Conservation (phyloP, 495 filamentous ascomycete genomes). For the Talaromyces thailandensis region DNA sequence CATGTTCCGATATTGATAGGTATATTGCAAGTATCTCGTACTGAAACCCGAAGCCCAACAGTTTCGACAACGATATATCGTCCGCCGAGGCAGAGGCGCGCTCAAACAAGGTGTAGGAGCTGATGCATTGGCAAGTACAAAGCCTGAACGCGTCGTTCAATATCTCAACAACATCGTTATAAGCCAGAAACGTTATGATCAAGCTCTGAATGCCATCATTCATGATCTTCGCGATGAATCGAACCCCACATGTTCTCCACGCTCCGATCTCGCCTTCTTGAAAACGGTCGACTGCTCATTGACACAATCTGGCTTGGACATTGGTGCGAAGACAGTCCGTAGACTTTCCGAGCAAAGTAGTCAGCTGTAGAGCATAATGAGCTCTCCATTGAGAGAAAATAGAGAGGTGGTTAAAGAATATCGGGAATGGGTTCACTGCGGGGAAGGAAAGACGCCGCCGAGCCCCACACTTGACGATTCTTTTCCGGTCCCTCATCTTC, state of each 20-base stretch:
- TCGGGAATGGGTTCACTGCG: not conserved
- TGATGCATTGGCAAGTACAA: not conserved
- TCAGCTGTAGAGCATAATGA: not conserved
- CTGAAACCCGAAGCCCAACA: not conserved
- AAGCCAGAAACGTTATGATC: not conserved
- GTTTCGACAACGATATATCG: not conserved
- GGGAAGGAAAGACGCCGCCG: slow-evolving; percentile 3
- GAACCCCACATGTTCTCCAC: not conserved
- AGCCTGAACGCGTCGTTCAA: not conserved
- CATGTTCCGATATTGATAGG: no score
- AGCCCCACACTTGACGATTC: slow-evolving; percentile 4
- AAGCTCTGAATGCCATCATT: not conserved
- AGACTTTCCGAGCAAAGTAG: not conserved
- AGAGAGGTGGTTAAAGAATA: not conserved
- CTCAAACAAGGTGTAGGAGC: not conserved
- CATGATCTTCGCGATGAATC: not conserved
- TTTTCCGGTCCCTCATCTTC: slow-evolving; percentile 5
- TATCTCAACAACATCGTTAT: not conserved
- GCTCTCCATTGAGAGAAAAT: not conserved
- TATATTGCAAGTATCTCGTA: no score
- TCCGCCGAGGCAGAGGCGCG: not conserved
- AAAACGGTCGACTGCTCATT: not conserved
- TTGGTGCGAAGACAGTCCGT: not conserved
- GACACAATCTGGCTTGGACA: not conserved
- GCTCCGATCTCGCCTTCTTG: not conserved